phyloP scores from a whole-genome alignment of 176 grass and related monocot genomes.

The Zoysia japonica region DNA sequence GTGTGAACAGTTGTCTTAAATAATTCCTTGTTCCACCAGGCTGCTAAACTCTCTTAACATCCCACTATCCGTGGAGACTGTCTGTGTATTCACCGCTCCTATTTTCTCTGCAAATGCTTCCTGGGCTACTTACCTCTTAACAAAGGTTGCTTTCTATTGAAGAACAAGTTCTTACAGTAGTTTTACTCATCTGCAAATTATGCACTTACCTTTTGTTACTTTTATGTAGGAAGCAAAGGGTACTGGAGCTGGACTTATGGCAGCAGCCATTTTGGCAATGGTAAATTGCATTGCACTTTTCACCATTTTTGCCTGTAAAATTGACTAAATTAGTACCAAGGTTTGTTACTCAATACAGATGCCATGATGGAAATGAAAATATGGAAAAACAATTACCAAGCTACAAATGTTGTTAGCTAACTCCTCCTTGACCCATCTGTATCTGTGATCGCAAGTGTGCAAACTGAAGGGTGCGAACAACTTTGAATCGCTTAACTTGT shows the following conservation, averaged over 20 bases:
- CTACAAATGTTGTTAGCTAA: too few relatives aligned
- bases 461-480: too few relatives aligned
- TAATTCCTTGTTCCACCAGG: slow-evolving; percentile 32
- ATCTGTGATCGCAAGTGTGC: too few relatives aligned
- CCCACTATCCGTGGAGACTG: slow-evolving; percentile 89
- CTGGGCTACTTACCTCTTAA: slow-evolving; percentile 93
- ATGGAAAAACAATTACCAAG: too few relatives aligned
- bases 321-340: too few relatives aligned
- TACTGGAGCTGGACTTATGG: slow-evolving; percentile 91
- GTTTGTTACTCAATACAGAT: too few relatives aligned
- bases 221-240: slow-evolving; percentile 81
- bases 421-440: too few relatives aligned
- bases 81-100: slow-evolving; percentile 97
- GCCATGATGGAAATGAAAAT: too few relatives aligned
- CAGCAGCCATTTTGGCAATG: slow-evolving; percentile 83
- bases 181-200: too few relatives aligned
- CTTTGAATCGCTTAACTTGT: too few relatives aligned
- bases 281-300: slow-evolving; percentile 30
- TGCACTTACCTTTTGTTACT: too few relatives aligned
- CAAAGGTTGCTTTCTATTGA: slow-evolving; percentile 58
- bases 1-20: slow-evolving; percentile 2
- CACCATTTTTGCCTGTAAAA: too few relatives aligned
- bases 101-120: slow-evolving; percentile 92
- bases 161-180: background rate
- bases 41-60: slow-evolving; percentile 87